Percentiles rank a stretch among this genome's conserved stretches.
Conservation (phyloP, 768 basidiomycete species). For the Clathrus columnatus region DNA sequence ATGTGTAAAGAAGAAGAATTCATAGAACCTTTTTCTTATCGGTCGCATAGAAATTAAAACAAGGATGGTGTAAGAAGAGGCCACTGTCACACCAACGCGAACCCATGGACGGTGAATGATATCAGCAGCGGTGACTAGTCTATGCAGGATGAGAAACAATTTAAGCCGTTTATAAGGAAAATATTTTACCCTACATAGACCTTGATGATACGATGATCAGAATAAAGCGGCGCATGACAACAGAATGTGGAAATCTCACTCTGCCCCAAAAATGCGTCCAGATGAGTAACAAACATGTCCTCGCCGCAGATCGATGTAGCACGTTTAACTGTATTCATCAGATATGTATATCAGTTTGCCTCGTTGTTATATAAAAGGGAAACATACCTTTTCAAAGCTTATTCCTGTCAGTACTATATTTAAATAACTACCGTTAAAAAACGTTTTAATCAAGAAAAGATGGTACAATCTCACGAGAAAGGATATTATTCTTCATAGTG, state of each 20-base stretch:
- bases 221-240: not conserved
- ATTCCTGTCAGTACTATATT: constrained; percentile 41
- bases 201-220: not conserved
- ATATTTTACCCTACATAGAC: constrained; percentile 20
- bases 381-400: constrained; percentile 40
- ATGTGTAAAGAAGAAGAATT: constrained; percentile 28
- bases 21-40: constrained; percentile 32
- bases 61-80: not conserved
- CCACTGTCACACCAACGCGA: not conserved
- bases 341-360: not conserved
- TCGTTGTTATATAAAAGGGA: not conserved
- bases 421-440: not conserved
- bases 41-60: constrained; percentile 30
- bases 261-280: constrained; percentile 35
- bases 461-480: constrained; percentile 34
- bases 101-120: not conserved
- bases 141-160: not conserved
- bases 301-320: constrained; percentile 36
- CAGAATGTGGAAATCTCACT: not conserved
- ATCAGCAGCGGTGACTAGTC: not conserved
- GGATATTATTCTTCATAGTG: constrained; percentile 49
- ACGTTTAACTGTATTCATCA: constrained; percentile 29
- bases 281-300: constrained; percentile 32
- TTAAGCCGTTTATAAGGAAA: not conserved
- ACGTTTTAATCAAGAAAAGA: not conserved